phyloP scores from a whole-genome alignment of 2,329 filamentous ascomycete genomes.

The Cytospora mali region DNA sequence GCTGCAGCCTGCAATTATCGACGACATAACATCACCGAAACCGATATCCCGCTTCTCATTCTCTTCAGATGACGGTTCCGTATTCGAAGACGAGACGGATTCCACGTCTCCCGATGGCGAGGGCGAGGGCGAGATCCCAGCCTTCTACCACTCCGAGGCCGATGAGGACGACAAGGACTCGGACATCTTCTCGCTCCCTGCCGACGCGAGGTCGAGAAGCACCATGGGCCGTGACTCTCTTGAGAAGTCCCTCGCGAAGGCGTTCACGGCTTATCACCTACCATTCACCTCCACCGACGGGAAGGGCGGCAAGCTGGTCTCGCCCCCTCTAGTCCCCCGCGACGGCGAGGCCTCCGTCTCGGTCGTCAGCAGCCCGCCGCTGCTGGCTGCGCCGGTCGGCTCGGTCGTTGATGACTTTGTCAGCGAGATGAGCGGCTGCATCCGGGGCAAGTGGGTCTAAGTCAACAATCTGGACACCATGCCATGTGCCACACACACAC shows the following conservation, averaged over 20 bases:
- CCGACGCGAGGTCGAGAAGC: conserved; percentile 36
- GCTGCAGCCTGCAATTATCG: conserved; percentile 29
- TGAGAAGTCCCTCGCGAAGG: conserved; percentile 33
- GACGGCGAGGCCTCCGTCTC: conserved; percentile 9
- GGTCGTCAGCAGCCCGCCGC: conserved; percentile 26
- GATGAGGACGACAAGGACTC: conserved; percentile 46
- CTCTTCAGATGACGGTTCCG: conserved; percentile 36
- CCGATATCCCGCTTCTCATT: conserved; percentile 35
- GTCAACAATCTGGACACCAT: neutral
- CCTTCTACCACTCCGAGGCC: conserved; percentile 48
- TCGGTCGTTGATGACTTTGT: conserved; percentile 45
- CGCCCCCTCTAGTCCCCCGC: neutral
- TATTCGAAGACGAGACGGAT: conserved; percentile 33
- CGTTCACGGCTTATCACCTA: conserved; percentile 51
- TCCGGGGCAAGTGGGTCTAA: conserved; percentile 16
- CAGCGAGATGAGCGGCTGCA: conserved; percentile 28
- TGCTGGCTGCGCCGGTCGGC: conserved; percentile 42
- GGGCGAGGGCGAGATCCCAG: conserved; percentile 46
- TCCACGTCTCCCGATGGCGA: conserved; percentile 42
- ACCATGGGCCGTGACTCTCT: conserved; percentile 29
- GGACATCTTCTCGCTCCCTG: conserved; percentile 38
- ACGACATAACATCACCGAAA: conserved; percentile 31
- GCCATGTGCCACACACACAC: too few relatives aligned
- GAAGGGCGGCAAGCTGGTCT: conserved; percentile 31
- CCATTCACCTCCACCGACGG: conserved; percentile 38